Evolutionary conservation across 129 eudicot genomes (phyloP).

Genomic region (Smallanthus sonchifolius): DNA sequence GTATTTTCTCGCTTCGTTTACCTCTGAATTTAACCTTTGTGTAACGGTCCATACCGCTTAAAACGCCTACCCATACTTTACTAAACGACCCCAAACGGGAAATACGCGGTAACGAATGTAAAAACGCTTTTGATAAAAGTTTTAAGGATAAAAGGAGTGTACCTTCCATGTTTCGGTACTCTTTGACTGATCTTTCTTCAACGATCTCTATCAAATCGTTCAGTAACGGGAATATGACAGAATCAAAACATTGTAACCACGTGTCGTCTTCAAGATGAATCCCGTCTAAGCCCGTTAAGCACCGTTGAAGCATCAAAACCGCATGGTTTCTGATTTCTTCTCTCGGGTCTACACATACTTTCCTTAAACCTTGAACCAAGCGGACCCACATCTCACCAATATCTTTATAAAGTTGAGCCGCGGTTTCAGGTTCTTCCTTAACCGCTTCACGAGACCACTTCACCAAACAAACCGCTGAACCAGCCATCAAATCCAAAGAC

Average conservation of each 20-base stretch:
- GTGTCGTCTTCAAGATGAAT: slow-evolving; percentile 43
- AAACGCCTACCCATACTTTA: slow-evolving; percentile 58
- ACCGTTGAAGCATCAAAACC: slow-evolving; percentile 46
- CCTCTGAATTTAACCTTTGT: slow-evolving; percentile 65
- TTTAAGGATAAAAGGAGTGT: slow-evolving; percentile 51
- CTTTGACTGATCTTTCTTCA: slow-evolving; percentile 50
- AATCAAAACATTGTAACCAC: slow-evolving; percentile 74
- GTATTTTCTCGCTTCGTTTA: slow-evolving; percentile 60
- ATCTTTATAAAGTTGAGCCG: slow-evolving; percentile 50
- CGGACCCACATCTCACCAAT: slow-evolving; percentile 84
- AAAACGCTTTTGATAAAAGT: slow-evolving; percentile 54
- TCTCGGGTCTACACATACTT: slow-evolving; percentile 60
- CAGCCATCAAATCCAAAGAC: slow-evolving; percentile 68
- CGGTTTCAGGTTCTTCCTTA: slow-evolving; percentile 44
- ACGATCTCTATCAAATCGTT: slow-evolving; percentile 50
- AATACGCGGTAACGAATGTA: slow-evolving; percentile 49
- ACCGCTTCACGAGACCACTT: slow-evolving; percentile 58
- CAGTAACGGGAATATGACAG: slow-evolving; percentile 51
- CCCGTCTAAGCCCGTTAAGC: slow-evolving; percentile 58
- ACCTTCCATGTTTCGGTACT: slow-evolving; percentile 68
- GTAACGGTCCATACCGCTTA: slow-evolving; percentile 50
- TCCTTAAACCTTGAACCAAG: slow-evolving; percentile 57
- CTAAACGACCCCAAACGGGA: slow-evolving; percentile 39
- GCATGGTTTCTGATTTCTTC: slow-evolving; percentile 82
- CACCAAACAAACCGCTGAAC: slow-evolving; percentile 52